Evolutionary conservation across 371 early-diverging fungal species (phyloP).

Genomic region (Chytridiales sp.): DNA sequence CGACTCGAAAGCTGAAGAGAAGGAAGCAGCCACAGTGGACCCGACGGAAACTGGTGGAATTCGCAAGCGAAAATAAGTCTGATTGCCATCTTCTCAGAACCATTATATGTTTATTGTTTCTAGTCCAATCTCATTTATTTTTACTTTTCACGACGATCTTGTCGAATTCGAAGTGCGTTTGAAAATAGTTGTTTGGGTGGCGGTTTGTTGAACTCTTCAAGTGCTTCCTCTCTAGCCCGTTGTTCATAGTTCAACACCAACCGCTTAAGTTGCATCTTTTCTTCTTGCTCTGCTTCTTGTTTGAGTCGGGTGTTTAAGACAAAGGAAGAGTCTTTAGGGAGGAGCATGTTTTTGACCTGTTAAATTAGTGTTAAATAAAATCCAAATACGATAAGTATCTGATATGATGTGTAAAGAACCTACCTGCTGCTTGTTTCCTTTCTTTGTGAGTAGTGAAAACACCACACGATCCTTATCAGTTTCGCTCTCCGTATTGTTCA

Average conservation of each 20-base stretch:
- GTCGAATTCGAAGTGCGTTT: too few species aligned
- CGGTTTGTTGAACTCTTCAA: background rate
- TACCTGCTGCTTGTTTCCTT: conserved; percentile 88
- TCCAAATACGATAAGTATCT: conserved; percentile 5
- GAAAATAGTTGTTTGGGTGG: too few species aligned
- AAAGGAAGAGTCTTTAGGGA: conserved; percentile 83
- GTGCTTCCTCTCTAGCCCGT: conserved; percentile 52
- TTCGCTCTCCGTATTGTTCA: too few species aligned
- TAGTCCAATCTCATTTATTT: background rate
- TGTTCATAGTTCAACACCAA: conserved; percentile 89
- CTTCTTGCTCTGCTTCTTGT: conserved; percentile 84
- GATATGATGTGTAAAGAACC: conserved; percentile 2
- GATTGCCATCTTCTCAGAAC: too few species aligned
- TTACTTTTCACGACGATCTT: background rate
- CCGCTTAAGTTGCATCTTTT: conserved; percentile 84
- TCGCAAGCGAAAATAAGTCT: conserved; percentile 29
- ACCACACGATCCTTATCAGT: conserved; percentile 60
- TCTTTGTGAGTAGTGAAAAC: conserved; percentile 87
- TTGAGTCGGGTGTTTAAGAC: conserved; percentile 79
- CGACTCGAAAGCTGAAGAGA: background rate
- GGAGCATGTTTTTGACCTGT: conserved; percentile 67
- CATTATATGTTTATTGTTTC: too few species aligned
- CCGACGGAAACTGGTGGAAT: conserved; percentile 19
- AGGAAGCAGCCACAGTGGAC: background rate
- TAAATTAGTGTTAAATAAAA: background rate